Base-by-base conservation (phyloP, 169 alveolate species). In the Cryptosporidium bovis region DNA sequence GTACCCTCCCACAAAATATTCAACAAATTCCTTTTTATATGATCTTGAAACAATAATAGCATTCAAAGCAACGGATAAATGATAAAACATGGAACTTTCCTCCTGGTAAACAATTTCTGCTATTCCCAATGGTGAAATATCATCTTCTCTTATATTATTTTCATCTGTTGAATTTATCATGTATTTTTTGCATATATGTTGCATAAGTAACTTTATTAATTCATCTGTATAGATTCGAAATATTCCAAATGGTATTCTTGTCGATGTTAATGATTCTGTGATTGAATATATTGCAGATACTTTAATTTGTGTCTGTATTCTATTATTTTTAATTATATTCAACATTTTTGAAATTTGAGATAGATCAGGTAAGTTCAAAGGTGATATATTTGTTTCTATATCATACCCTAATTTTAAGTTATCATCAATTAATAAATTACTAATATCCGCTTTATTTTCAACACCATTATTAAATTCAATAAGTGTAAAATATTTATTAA, bases 41-140 rank as follows among this genome's bases (percentile, higher is more conserved):
- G 87, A 56, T 62, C 87, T 77, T 13, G 87, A 77, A 20, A 77
- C 51, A 24, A 77, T 46, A 40, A 77, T 34, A 10, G 87, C 87
- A 46, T 56, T 77, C 3, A 77, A 36, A n/a, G 87, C 69, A 34
- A 77, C 27, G 13, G 77, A 60, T 40, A 77, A 51, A 44, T 77
- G 87, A 53, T 77, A 77, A 40, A 77, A 62, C 29, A 77, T 8
- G 33, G 71, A 60, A 31, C 46, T 33, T 40, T 77, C 87, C 12
- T 77, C 77, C 24, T 56, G 18, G 12, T 16, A 44, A 44, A 77
- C 24, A 16, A 77, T 65, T 15, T 77, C 87, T 18, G 87, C 20
- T 20, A 77, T 77, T 16, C 77, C 77, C 0, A 15, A 13, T 18
- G 58, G 24, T 29, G 36, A 5, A 6, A 66, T 20, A 18, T 69